Conservation (phyloP, 352 stramenopile species). For the Peronosclerospora sorghi region DNA sequence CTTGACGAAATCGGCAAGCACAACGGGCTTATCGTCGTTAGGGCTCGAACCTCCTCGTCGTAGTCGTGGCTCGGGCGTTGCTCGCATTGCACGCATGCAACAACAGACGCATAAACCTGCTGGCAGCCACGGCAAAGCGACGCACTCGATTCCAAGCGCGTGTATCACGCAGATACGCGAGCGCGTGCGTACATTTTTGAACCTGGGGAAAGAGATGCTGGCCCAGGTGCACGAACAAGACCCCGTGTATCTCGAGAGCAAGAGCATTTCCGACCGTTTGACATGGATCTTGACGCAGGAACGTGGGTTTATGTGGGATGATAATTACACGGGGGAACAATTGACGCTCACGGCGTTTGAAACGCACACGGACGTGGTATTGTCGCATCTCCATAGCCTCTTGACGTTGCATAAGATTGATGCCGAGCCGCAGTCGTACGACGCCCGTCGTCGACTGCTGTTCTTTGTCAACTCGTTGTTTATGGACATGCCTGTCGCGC, state of each 20-base stretch:
- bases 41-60: constrained; percentile 62
- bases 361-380: constrained; percentile 59
- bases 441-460: constrained; percentile 90
- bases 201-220: constrained; percentile 85
- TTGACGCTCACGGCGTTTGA: constrained; percentile 85
- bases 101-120: constrained; percentile 63
- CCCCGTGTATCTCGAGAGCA: constrained; percentile 72
- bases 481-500: constrained; percentile 98
- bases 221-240: constrained; percentile 67
- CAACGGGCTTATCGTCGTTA: constrained; percentile 68
- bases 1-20: constrained; percentile 84
- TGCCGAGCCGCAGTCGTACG: constrained; percentile 93
- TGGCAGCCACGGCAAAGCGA: constrained; percentile 35
- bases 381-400: constrained; percentile 89
- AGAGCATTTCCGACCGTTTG: constrained; percentile 89
- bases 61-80: constrained; percentile 71
- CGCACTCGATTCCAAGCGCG: constrained; percentile 63
- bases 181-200: constrained; percentile 89
- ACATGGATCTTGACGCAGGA: constrained; percentile 95
- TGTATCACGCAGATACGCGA: constrained; percentile 90
- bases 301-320: constrained; percentile 97
- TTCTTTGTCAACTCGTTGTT: constrained; percentile 99
- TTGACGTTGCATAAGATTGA: constrained; percentile 95
- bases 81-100: constrained; percentile 68
- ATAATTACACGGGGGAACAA: constrained; percentile 93